Percentiles rank a stretch among this genome's conserved stretches.
Conservation (phyloP, 2,329 filamentous ascomycete genomes). For the Neoscytalidium dimidiatum region DNA sequence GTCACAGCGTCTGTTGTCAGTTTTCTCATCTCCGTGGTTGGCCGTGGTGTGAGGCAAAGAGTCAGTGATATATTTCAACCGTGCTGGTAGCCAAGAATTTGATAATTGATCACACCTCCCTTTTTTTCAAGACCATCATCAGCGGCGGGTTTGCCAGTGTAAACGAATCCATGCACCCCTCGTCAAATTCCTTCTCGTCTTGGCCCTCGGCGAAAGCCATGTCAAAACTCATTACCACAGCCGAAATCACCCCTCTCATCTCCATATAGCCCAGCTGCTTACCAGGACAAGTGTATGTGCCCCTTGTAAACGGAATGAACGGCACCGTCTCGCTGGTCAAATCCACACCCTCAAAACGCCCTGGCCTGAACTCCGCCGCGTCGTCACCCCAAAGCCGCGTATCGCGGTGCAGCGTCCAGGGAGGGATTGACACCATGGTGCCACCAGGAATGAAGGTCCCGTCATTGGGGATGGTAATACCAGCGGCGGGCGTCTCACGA, state of each 20-base stretch:
- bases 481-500: constrained; percentile 40
- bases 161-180: background rate
- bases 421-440: constrained; percentile 26
- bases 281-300: constrained; percentile 19
- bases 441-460: constrained; percentile 35
- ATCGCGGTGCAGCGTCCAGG: constrained; percentile 22
- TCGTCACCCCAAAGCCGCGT: background rate
- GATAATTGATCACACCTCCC: background rate
- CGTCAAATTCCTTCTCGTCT: constrained; percentile 24
- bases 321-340: background rate
- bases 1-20: too few species aligned
- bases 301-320: constrained; percentile 9
- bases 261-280: constrained; percentile 25
- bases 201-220: constrained; percentile 25
- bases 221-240: constrained; percentile 26
- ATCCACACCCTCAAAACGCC: background rate
- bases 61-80: too few species aligned
- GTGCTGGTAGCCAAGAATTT: background rate
- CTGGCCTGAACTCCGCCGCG: background rate
- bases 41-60: too few species aligned
- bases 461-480: constrained; percentile 34
- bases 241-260: constrained; percentile 24
- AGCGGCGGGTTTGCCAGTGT: constrained; percentile 32
- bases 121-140: constrained; percentile 25
- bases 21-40: too few species aligned